These are phyloP conservation scores for Helicocarpus griseus DNA, from an alignment of 2,329 filamentous ascomycete species.

Conservation along the genomic window DNA sequence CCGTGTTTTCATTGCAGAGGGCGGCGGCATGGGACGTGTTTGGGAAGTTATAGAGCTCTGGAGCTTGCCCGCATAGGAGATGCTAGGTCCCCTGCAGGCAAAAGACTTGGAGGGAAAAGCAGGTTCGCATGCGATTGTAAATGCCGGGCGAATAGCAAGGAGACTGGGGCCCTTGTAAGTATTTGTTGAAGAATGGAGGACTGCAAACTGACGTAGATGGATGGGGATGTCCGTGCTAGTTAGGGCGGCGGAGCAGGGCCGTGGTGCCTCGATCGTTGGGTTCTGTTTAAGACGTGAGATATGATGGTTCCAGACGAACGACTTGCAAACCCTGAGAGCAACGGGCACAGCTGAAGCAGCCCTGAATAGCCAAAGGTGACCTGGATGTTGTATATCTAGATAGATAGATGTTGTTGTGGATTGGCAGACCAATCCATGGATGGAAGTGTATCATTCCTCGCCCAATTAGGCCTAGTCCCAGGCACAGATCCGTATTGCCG, in stretches of 20 bases:
- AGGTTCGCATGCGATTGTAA: background rate
- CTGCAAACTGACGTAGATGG: background rate
- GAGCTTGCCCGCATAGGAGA: background rate
- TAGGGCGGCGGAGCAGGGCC: background rate
- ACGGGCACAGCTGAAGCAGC: background rate
- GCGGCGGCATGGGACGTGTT: slow-evolving; percentile 21
- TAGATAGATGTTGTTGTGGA: background rate
- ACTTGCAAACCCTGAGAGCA: background rate
- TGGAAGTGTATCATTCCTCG: too few relatives aligned
- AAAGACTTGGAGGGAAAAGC: background rate
- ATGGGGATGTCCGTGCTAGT: too few relatives aligned
- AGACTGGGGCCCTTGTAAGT: background rate
- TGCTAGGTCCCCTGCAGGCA: background rate
- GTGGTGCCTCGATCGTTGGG: background rate
- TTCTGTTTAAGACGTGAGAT: too few relatives aligned
- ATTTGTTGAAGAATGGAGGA: background rate
- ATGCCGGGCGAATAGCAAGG: background rate
- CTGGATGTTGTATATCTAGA: background rate
- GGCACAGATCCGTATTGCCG: background rate
- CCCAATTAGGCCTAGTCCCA: background rate
- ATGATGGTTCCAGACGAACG: background rate
- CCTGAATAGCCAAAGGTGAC: background rate
- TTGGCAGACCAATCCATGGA: background rate
- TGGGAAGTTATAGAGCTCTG: background rate
- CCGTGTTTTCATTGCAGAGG: slow-evolving; percentile 20